Conservation (phyloP, 208 protist species). For the Herpetomonas tarakana region DNA sequence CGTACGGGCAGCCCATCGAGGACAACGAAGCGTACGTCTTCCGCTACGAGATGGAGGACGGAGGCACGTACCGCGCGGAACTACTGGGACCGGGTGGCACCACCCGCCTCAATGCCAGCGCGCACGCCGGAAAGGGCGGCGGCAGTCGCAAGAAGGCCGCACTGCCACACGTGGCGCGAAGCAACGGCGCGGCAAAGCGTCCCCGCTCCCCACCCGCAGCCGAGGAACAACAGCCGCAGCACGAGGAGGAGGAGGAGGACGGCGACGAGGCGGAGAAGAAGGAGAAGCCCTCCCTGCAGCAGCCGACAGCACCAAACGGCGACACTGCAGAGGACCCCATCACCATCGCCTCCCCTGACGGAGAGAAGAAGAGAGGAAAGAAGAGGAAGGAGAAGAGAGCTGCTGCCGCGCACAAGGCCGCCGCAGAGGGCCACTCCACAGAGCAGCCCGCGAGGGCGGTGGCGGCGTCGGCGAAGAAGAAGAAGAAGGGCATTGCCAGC, state of each 20-base stretch:
- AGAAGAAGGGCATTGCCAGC: too few relatives aligned
- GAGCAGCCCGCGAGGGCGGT: too few relatives aligned
- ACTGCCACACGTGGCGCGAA: neutral
- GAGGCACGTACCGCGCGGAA: slow-evolving; percentile 14
- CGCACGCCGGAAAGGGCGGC: too few relatives aligned
- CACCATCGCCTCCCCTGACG: neutral
- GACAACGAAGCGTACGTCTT: slow-evolving; percentile 62
- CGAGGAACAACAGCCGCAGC: too few relatives aligned
- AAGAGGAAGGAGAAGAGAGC: neutral
- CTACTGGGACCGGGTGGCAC: slow-evolving; percentile 7
- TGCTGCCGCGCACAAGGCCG: too few relatives aligned
- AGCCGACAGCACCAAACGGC: neutral
- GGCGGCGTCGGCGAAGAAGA: too few relatives aligned
- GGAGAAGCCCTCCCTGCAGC: neutral
- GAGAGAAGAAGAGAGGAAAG: neutral
- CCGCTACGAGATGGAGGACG: slow-evolving; percentile 44
- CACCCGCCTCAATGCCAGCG: neutral
- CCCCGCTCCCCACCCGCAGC: too few relatives aligned
- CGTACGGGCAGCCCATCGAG: slow-evolving; percentile 42
- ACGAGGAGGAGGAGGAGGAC: too few relatives aligned
- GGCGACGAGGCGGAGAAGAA: too few relatives aligned
- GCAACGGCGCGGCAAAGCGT: too few relatives aligned
- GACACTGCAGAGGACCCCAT: neutral
- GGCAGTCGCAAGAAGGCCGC: neutral
- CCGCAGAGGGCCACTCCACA: too few relatives aligned